A percentile compares a stretch with the other conserved stretches of the same genome.
Conservation (phyloP, 257 asterid species). For the Schizonepeta tenuifolia region DNA sequence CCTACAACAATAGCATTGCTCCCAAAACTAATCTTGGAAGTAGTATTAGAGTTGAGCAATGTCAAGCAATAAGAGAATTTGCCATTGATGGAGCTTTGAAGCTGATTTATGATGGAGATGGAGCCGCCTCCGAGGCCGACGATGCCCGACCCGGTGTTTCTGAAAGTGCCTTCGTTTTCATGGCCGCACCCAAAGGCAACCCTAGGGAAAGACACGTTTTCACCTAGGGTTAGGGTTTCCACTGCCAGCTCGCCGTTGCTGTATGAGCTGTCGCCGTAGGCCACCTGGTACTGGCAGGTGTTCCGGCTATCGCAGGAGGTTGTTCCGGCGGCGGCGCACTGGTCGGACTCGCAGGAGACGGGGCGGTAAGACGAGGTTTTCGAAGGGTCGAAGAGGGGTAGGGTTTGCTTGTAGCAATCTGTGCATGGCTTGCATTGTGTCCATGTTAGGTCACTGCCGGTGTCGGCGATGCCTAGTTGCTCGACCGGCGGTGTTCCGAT, state of each 20-base stretch:
- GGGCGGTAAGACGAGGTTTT: slow-evolving; percentile 31
- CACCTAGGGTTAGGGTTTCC: slow-evolving; percentile 46
- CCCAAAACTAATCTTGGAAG: slow-evolving; percentile 61
- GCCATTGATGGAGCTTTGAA: slow-evolving; percentile 32
- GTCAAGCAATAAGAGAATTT: slow-evolving; percentile 61
- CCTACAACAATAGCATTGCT: slow-evolving; percentile 38
- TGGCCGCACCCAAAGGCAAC: slow-evolving; percentile 61
- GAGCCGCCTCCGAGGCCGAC: slow-evolving; percentile 62
- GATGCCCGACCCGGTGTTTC: slow-evolving; percentile 43
- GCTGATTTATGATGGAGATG: slow-evolving; percentile 50
- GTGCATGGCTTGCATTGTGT: slow-evolving; percentile 61
- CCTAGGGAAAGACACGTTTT: slow-evolving; percentile 34
- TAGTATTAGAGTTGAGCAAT: not conserved
- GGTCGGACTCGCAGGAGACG: slow-evolving; percentile 34
- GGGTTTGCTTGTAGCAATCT: slow-evolving; percentile 44
- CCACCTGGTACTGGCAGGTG: slow-evolving; percentile 37
- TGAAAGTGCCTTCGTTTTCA: slow-evolving; percentile 43
- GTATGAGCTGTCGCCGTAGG: slow-evolving; percentile 45
- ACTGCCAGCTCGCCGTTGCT: slow-evolving; percentile 48
- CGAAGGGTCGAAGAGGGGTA: slow-evolving; percentile 51
- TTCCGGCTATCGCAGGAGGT: slow-evolving; percentile 18
- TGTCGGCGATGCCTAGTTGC: slow-evolving; percentile 47
- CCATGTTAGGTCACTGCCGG: slow-evolving; percentile 67
- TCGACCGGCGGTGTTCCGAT: slow-evolving; percentile 60
- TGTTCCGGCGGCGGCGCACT: slow-evolving; percentile 26